A percentile compares a stretch with the other conserved stretches of the same genome.
Evolutionary conservation across 1,284 basidiomycete genomes (phyloP).

Genomic region (Boletellus deceptivus): DNA sequence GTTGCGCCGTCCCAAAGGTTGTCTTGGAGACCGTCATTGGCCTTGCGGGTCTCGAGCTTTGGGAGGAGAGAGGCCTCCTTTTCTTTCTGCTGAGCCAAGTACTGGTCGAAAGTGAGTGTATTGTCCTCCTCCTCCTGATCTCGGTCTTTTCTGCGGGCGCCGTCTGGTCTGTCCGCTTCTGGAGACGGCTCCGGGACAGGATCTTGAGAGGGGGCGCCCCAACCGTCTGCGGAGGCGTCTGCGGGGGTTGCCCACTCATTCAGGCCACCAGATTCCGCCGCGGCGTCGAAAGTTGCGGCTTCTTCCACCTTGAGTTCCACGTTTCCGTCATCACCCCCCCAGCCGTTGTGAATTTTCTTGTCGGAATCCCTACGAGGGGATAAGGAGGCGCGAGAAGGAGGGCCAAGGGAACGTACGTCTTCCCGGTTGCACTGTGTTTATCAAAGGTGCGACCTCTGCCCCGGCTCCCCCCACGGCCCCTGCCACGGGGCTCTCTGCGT

Average conservation of each 20-base stretch:
- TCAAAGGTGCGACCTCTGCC: constrained; percentile 74
- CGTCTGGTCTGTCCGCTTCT: constrained; percentile 41
- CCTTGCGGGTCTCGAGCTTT: constrained; percentile 71
- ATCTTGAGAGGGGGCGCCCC: constrained; percentile 38
- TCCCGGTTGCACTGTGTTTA: constrained; percentile 81
- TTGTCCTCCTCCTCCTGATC: constrained; percentile 89
- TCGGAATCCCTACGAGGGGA: constrained; percentile 68
- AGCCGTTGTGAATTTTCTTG: constrained; percentile 89
- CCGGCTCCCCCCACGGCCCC: constrained; percentile 48
- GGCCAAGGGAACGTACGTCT: constrained; percentile 56
- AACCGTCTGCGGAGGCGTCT: constrained; percentile 33
- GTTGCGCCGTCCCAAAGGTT: constrained; percentile 63
- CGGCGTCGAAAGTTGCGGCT: constrained; percentile 59
- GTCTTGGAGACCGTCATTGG: constrained; percentile 63
- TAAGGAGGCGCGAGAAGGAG: background rate
- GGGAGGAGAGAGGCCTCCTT: constrained; percentile 53
- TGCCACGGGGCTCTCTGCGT: constrained; percentile 41
- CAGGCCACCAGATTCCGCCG: constrained; percentile 39
- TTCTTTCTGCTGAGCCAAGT: constrained; percentile 72
- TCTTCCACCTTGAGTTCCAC: constrained; percentile 77
- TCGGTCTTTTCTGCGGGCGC: constrained; percentile 46
- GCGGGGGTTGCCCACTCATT: constrained; percentile 44
- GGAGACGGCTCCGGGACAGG: constrained; percentile 35
- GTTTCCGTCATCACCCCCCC: constrained; percentile 86
- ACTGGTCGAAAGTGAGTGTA: constrained; percentile 84